phyloP scores from a whole-genome alignment of 2,329 filamentous ascomycete genomes.

The Waltergamsia citrina region DNA sequence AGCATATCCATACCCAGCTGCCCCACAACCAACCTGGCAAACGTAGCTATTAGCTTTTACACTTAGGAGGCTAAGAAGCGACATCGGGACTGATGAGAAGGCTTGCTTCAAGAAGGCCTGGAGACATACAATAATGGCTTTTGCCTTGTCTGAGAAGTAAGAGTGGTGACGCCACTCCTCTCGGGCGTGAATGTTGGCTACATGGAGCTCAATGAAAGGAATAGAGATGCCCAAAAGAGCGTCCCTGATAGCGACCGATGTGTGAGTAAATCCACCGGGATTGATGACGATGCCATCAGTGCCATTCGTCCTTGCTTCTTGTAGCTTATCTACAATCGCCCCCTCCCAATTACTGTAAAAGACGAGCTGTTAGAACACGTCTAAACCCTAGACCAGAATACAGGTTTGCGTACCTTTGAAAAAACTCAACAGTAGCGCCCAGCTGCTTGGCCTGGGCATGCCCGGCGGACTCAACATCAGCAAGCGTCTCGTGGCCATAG shows the following conservation, averaged over 20 bases:
- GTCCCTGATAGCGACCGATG: constrained; percentile 66
- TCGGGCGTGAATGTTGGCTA: constrained; percentile 64
- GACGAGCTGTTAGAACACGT: too few species aligned
- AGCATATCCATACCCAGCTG: too few species aligned
- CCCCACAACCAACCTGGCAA: too few species aligned
- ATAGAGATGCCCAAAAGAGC: constrained; percentile 59
- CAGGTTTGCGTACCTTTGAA: too few species aligned
- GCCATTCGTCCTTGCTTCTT: constrained; percentile 47
- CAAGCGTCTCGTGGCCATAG: constrained; percentile 62
- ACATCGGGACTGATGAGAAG: too few species aligned
- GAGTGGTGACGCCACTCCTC: constrained; percentile 62
- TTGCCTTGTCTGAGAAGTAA: constrained; percentile 67
- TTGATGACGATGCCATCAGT: constrained; percentile 67
- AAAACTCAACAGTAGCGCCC: constrained; percentile 40
- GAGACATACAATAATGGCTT: constrained; percentile 63
- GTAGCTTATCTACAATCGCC: constrained; percentile 63
- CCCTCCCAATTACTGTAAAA: too few species aligned
- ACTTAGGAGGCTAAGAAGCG: too few species aligned
- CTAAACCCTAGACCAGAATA: too few species aligned
- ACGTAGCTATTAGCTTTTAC: too few species aligned
- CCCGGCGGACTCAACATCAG: constrained; percentile 45
- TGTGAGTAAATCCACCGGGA: constrained; percentile 67
- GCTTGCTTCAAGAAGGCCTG: too few species aligned
- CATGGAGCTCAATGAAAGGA: constrained; percentile 71
- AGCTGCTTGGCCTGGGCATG: constrained; percentile 37